Evolutionary conservation across 495 filamentous ascomycete genomes (phyloP).

Genomic region (Podospora conica): DNA sequence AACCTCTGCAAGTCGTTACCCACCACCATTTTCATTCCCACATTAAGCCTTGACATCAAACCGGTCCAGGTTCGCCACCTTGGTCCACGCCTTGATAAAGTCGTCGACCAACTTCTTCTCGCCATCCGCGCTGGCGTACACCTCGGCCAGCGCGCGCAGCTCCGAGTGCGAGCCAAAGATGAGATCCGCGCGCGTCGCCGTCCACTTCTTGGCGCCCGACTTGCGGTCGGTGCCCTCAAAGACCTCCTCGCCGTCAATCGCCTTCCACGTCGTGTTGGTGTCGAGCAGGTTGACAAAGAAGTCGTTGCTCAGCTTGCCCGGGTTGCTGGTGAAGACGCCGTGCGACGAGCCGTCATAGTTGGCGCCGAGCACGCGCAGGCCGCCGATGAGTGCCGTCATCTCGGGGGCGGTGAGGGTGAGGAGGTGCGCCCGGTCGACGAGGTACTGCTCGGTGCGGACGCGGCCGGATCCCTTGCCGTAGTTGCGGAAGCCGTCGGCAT

Average conservation of each 20-base stretch:
- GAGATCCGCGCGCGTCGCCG: conserved; percentile 59
- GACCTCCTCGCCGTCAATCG: conserved; percentile 40
- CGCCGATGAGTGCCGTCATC: conserved; percentile 60
- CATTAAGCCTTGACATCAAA: conserved; percentile 40
- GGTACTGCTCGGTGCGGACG: conserved; percentile 56
- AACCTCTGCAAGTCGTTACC: neutral
- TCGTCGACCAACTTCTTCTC: conserved; percentile 60
- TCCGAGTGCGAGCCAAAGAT: conserved; percentile 66
- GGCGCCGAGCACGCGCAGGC: conserved; percentile 56
- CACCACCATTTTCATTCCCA: neutral
- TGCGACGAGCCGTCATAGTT: conserved; percentile 59
- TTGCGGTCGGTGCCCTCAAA: conserved; percentile 61
- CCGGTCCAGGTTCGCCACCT: conserved; percentile 66
- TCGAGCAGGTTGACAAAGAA: conserved; percentile 72
- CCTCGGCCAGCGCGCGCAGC: conserved; percentile 61
- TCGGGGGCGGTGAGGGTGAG: conserved; percentile 63
- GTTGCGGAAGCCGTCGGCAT: conserved; percentile 67
- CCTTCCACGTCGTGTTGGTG: conserved; percentile 56
- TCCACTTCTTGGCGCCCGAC: conserved; percentile 62
- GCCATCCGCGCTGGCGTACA: conserved; percentile 52
- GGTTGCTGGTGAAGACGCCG: conserved; percentile 57
- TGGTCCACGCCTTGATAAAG: conserved; percentile 63
- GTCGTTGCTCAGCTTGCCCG: conserved; percentile 64
- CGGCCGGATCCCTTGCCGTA: conserved; percentile 55
- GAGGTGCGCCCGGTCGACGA: conserved; percentile 61